Evolutionary conservation across 2,329 filamentous ascomycete species (phyloP).

Genomic region (Neofusicoccum cordaticola): DNA sequence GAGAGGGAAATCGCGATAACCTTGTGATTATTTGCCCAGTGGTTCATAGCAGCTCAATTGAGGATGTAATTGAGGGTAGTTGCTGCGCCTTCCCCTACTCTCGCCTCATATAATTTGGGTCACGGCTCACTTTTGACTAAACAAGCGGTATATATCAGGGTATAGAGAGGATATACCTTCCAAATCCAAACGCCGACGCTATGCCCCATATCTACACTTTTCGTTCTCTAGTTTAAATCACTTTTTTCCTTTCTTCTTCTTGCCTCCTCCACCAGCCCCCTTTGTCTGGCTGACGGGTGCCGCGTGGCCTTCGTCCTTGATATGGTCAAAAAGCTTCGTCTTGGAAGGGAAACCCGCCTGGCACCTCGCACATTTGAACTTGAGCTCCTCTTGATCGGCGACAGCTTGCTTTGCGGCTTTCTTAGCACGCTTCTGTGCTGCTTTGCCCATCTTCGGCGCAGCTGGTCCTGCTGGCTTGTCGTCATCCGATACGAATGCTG

Average conservation of each 20-base stretch:
- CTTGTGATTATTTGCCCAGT: no score
- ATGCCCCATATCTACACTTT: neutral
- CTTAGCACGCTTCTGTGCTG: constrained; percentile 48
- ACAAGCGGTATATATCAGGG: neutral
- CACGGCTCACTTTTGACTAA: neutral
- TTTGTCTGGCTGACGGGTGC: constrained; percentile 39
- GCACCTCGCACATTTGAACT: constrained; percentile 75
- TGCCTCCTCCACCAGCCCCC: constrained; percentile 18
- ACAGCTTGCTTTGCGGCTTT: constrained; percentile 42
- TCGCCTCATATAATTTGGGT: no score
- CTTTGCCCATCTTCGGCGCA: constrained; percentile 45
- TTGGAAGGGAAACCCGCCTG: constrained; percentile 73
- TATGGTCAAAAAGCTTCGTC: constrained; percentile 70
- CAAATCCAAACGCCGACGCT: neutral
- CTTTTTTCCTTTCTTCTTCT: constrained; percentile 22
- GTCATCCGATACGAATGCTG: constrained; percentile 4
- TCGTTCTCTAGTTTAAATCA: neutral
- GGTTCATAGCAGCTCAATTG: no score
- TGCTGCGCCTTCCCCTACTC: no score
- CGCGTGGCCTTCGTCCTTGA: constrained; percentile 65
- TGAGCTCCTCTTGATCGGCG: constrained; percentile 28
- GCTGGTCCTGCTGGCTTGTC: constrained; percentile 17
- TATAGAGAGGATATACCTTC: constrained; percentile 1
- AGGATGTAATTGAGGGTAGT: no score
- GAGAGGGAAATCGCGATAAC: no score